Evolutionary conservation across 257 asterid genomes (phyloP), one percentile per base, ranked within the genome.

Genomic region (Solanum sparsipilum): DNA sequence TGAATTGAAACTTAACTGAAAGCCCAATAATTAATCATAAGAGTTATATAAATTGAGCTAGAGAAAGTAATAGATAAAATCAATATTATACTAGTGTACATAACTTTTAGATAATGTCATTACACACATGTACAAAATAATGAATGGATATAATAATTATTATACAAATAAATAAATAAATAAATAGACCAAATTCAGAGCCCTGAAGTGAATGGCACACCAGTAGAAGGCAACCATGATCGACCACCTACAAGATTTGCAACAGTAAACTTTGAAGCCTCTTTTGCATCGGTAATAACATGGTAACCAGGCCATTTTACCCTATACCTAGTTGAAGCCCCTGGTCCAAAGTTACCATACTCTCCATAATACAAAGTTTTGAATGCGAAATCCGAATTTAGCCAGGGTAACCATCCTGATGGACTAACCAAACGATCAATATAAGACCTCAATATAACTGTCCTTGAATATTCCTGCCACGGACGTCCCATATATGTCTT

Each of bases 401-500:
- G 44, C 90, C 89, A 86, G 0, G 88, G 68, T 12, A 88, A 29
- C 94, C 94, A 92, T 13, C 93, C 93, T 21, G 38, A 27, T 18
- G 90, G 90, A 46, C 89, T 73, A 10, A 92, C 87, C 63, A 72
- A 41, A 1, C 44, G 11, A 7, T 46, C 86, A 34, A 91, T 76
- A 12, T 32, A 10, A 31, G 89, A 90, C 23, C 87, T 76, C 83
- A 90, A 2, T 31, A 82, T 36, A 18, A 89, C 90, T 3, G 71
- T 32, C 2, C 90, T 81, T 8, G 92, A 89, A 21, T 76, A 90
- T 13, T 68, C 34, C 25, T 31, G 90, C 94, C 92, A 89, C 2
- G 94, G 93, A 46, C 94, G 86, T 13, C 93, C 94, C 58, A 92
- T 34, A 79, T 78, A 89, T 16, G 90, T 89, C 83, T 48, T 32